Percentiles rank a stretch among this genome's conserved stretches.
These are phyloP conservation scores for Chrysoporthe cubensis DNA, from an alignment of 2,329 filamentous ascomycete species.

Conservation along the genomic window DNA sequence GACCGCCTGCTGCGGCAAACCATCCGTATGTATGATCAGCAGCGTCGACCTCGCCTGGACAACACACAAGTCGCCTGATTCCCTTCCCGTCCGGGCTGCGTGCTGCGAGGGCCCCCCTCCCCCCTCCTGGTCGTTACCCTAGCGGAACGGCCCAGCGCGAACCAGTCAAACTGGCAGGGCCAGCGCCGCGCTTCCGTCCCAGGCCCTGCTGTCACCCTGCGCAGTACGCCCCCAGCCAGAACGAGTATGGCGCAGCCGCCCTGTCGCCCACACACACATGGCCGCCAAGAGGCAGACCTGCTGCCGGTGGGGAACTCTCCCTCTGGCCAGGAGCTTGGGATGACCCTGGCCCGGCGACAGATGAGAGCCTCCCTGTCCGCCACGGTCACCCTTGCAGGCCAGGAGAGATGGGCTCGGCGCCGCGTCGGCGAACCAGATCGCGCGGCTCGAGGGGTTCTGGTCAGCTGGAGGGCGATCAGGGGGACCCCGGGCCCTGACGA, in stretches of 20 bases:
- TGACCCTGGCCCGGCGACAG: not conserved
- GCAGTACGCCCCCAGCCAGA: not conserved
- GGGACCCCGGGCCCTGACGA: not conserved
- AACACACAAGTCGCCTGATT: not conserved
- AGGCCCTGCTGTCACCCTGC: not conserved
- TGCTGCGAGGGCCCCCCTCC: not conserved
- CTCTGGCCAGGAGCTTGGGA: not conserved
- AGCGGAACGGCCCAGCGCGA: no score
- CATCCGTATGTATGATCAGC: not conserved
- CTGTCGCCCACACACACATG: not conserved
- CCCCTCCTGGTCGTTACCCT: not conserved
- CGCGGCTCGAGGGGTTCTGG: not conserved
- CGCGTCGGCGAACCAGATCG: not conserved
- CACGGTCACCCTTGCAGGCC: not conserved
- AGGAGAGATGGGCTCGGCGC: not conserved
- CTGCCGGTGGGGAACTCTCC: not conserved
- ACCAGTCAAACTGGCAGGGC: no score
- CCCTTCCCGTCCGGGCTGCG: not conserved
- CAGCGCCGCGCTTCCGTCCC: not conserved
- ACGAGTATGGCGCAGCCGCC: not conserved
- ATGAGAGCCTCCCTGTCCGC: not conserved
- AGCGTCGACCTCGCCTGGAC: not conserved
- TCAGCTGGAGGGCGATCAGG: not conserved
- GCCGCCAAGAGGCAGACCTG: not conserved
- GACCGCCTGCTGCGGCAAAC: constrained; percentile 1